Evolutionary conservation across 2,329 filamentous ascomycete species (phyloP).

Genomic region (Alternaria sp.): DNA sequence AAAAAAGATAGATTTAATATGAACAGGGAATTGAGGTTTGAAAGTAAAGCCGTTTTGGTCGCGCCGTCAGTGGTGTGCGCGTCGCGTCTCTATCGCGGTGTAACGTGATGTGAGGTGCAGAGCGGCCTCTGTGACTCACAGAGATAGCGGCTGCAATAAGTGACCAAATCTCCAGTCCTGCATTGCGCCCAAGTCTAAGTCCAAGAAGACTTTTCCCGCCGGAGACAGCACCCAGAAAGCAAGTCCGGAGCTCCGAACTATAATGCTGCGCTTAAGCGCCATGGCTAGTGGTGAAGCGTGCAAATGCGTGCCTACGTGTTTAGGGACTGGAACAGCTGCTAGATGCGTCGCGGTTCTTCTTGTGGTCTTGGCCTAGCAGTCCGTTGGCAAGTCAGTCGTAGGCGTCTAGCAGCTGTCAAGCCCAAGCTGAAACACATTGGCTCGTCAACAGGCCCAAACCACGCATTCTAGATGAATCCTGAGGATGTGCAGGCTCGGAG

Average conservation of each 20-base stretch:
- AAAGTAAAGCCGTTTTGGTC: conserved; percentile 7
- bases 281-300: conserved; percentile 5
- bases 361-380: neutral
- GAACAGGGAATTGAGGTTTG: neutral
- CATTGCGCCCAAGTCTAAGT: conserved; percentile 5
- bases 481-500: conserved; percentile 1
- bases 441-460: conserved; percentile 1
- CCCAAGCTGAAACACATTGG: conserved; percentile 6
- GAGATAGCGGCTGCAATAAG: conserved; percentile 4
- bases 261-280: conserved; percentile 9
- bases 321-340: neutral
- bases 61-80: conserved; percentile 2
- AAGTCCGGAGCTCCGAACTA: conserved; percentile 1
- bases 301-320: conserved; percentile 6
- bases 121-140: conserved; percentile 21
- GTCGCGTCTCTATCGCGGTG: conserved; percentile 23
- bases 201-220: neutral
- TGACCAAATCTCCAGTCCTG: neutral
- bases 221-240: neutral
- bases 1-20: neutral
- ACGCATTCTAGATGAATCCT: conserved; percentile 1
- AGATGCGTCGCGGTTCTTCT: conserved; percentile 9
- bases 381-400: neutral
- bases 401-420: conserved; percentile 2
- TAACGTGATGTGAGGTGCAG: conserved; percentile 21